Percentiles rank a stretch among this genome's conserved stretches.
phyloP scores from a whole-genome alignment of 371 early-diverging fungal species.

The Mucor ambiguus region DNA sequence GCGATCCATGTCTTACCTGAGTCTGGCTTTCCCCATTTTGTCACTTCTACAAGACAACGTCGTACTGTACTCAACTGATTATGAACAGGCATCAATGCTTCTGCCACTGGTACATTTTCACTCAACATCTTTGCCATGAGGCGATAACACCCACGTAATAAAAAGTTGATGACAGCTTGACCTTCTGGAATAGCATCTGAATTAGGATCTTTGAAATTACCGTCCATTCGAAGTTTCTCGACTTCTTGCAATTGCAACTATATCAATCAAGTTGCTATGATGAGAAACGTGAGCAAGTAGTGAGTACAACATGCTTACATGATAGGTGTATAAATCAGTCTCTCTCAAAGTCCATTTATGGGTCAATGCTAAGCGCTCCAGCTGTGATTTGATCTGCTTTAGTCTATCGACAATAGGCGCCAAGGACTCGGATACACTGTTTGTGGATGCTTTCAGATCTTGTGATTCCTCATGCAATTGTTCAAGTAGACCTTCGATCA shows the following conservation, averaged over 20 bases:
- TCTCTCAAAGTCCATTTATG: constrained; percentile 85
- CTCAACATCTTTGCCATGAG: constrained; percentile 82
- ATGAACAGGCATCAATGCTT: constrained; percentile 81
- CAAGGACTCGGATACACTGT: constrained; percentile 67
- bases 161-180: constrained; percentile 77
- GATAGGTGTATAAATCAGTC: constrained; percentile 82
- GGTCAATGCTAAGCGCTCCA: constrained; percentile 75
- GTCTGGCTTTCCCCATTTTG: constrained; percentile 81
- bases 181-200: constrained; percentile 70
- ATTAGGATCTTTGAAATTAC: constrained; percentile 69
- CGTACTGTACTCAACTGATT: constrained; percentile 86
- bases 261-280: not conserved
- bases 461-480: constrained; percentile 81
- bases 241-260: constrained; percentile 74
- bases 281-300: not conserved
- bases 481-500: constrained; percentile 83
- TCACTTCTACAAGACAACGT: constrained; percentile 79
- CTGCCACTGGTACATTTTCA: constrained; percentile 86
- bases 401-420: constrained; percentile 75
- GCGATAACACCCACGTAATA: constrained; percentile 87
- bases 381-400: constrained; percentile 69
- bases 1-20: constrained; percentile 46
- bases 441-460: constrained; percentile 78
- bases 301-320: constrained; percentile 36
- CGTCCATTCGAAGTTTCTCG: constrained; percentile 65